Evolutionary conservation across 257 asterid genomes (phyloP), one percentile per base, ranked within the genome.

Genomic region (Ligustrum vulgare): DNA sequence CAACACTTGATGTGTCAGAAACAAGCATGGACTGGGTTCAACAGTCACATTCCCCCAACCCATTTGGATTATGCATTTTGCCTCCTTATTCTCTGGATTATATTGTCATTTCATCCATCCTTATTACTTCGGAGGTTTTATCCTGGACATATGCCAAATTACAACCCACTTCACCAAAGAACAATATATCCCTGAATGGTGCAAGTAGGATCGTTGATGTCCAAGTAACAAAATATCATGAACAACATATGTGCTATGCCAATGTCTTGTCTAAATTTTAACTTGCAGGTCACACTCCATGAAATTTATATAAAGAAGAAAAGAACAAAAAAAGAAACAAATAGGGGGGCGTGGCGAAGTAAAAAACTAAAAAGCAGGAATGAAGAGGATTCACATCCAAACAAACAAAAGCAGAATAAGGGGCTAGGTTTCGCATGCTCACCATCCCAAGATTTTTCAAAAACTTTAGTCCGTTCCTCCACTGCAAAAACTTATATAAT

Each of bases 1-100:
- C 23, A 76, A 65, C 35, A 65, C 62, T 70, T 67, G 20, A 67
- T 70, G 68, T 18, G 35, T 76, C 73, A 75, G 65, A 71, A 69
- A 75, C 49, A 67, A 56, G 47, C 35, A 60, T 15, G 45, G 58
- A 60, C 32, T 18, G 75, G 32, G n/a, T 34, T 34, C 23, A 33
- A 33, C 63, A 54, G 11, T 6, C 1, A 16, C 25, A 25, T 6
- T 51, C 25, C 62, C 62, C 28, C 23, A 54, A 54, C 25, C 10
- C 23, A 54, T 54, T 51, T 54, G 56, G 20, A 45, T 45, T 45
- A 45, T 45, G 56, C 56, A 45, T 4, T 16, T 54, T n/a, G 63
- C 11, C 63, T 51, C 62, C 10, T 51, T 16, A 6, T 16, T 51
- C 25, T 8, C 54, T 13, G 6, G 54, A 16, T 51, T 18, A n/a